These are phyloP conservation scores for Curvularia lunata DNA, from an alignment of 2,329 filamentous ascomycete genomes.

Conservation along the genomic window DNA sequence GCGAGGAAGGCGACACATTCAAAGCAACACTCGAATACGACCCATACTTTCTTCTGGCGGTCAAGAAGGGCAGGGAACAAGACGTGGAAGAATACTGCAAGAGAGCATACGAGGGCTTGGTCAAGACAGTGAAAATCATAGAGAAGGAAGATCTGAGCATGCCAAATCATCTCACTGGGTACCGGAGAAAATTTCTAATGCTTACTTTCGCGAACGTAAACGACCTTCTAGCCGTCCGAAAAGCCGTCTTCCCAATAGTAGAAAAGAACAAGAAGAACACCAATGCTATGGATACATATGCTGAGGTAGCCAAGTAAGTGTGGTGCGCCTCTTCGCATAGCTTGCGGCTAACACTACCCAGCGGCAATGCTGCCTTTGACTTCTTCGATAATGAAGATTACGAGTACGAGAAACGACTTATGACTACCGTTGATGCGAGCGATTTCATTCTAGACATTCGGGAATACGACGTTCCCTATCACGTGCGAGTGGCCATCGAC, in stretches of 20 bases:
- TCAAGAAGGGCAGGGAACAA: conserved; percentile 83
- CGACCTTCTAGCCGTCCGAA: conserved; percentile 84
- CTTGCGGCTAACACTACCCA: conserved; percentile 45
- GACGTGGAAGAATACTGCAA: conserved; percentile 95
- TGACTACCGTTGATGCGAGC: conserved; percentile 84
- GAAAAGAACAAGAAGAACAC: conserved; percentile 97
- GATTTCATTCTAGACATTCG: conserved; percentile 98
- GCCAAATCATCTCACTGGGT: conserved; percentile 94
- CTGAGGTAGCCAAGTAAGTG: conserved; percentile 85
- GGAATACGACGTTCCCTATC: conserved; percentile 99
- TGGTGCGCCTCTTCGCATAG: conserved; percentile 3
- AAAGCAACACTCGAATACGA: conserved; percentile 97
- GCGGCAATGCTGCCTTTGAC: conserved; percentile 83
- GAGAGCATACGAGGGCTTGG: conserved; percentile 78
- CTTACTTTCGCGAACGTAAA: conserved; percentile 85
- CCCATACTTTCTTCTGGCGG: conserved; percentile 92
- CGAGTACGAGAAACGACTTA: conserved; percentile 79
- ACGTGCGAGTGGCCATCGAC: conserved; percentile 98
- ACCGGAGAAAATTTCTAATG: conserved; percentile 85
- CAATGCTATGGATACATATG: conserved; percentile 97
- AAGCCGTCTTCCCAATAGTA: conserved; percentile 84
- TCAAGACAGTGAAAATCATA: conserved; percentile 77
- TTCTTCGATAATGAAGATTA: conserved; percentile 87
- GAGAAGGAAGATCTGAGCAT: conserved; percentile 94
- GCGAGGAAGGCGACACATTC: conserved; percentile 78